Base-by-base conservation (phyloP, 768 basidiomycete species). In the Ramaria sp. region DNA sequence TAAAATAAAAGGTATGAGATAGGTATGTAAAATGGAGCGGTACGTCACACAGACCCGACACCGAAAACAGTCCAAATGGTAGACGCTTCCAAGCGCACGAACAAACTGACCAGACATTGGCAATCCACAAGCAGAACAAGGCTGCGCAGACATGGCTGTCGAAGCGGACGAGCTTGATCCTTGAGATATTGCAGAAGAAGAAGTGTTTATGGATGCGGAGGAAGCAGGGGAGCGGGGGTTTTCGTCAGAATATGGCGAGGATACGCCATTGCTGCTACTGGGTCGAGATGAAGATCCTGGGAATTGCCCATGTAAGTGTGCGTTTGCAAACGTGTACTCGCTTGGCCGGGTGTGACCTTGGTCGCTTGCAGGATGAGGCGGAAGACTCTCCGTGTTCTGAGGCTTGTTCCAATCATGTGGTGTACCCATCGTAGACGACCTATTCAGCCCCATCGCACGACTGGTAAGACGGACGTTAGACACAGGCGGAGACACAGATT, bases 1-100 rank as follows among this genome's bases (percentile, higher is more conserved):
- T 95, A 80, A 91, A 80, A 77, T 20, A 49, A 17, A 49, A 22
- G 13, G 10, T 7, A 37, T 37, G 34, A 37, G 34, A 37, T 37
- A 37, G 34, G 13, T 37, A 37, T 1, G 34, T 37, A 37, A n/a
- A 49, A 15, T 13, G 48, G 95, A 98, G 66, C 89, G 88, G 80
- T 98, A 97, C 74, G 94, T 98, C 63, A 89, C 88, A 73, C 87
- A 62, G 64, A 96, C 95, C 80, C 91, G 80, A 77, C 96, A 99
- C 66, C 90, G 89, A 80, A 99, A 99, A 74, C 96, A 99, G 63
- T 90, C 88, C n/a, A 98, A 71, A 70, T 99, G 96, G 67, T 85
- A 98, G 22, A 97, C 91, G 0, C 89, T 88, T 58, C 89, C 86
- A 52, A 99, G 75, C 0, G 96, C 96, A 58, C 96, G 81, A 37